Evolutionary conservation across 1,284 basidiomycete genomes (phyloP).

Genomic region (Cerioporus squamosus): DNA sequence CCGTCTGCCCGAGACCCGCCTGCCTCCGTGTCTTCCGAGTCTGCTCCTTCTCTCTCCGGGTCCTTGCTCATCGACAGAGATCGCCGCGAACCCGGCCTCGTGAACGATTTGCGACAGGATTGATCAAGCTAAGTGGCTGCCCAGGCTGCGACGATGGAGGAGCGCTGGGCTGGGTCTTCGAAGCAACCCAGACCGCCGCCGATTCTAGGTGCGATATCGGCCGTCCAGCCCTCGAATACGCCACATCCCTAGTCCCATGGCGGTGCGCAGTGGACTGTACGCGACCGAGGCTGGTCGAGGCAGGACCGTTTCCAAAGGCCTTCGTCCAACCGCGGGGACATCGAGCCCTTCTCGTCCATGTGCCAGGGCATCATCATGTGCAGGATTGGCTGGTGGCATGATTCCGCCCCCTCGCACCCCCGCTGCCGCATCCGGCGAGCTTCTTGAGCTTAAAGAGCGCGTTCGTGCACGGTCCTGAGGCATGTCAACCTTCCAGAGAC

Average conservation of each 20-base stretch:
- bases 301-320: background rate
- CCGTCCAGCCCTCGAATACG: background rate
- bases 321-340: background rate
- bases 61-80: too few species aligned
- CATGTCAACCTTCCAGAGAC: constrained; percentile 2
- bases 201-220: background rate
- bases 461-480: background rate
- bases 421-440: constrained; percentile 2
- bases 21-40: too few species aligned
- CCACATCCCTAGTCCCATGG: too few species aligned
- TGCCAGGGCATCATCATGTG: background rate
- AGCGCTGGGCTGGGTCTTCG: background rate
- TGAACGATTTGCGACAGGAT: background rate
- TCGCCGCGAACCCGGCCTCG: too few species aligned
- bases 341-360: background rate
- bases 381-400: background rate
- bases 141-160: background rate
- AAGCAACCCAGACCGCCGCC: background rate
- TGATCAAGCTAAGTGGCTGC: background rate
- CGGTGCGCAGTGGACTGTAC: background rate
- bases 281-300: constrained; percentile 5
- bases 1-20: too few species aligned
- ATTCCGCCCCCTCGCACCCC: background rate
- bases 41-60: too few species aligned
- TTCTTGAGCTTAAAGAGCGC: constrained; percentile 7